phyloP scores from a whole-genome alignment of 768 basidiomycete genomes.

The Kwoniella europaea region DNA sequence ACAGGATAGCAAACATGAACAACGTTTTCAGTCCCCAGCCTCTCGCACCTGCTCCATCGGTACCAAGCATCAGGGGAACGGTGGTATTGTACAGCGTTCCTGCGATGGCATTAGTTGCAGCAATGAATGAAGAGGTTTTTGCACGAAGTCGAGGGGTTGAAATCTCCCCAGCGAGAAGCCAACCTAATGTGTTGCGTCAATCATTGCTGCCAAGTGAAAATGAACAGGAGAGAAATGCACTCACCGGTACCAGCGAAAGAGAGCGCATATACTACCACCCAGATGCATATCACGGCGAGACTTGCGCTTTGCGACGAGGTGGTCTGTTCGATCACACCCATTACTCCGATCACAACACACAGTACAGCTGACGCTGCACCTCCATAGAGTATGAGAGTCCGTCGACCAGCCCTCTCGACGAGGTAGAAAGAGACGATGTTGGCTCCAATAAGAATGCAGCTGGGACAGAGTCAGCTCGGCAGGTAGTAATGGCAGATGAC shows the following conservation, averaged over 20 bases:
- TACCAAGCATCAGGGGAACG: not conserved
- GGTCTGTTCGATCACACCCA: conserved; percentile 18
- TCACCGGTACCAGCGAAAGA: conserved; percentile 28
- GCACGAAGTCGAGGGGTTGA: conserved; percentile 32
- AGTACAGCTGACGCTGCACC: conserved; percentile 1
- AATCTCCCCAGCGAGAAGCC: conserved; percentile 35
- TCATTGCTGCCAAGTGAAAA: not conserved
- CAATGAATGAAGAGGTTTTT: conserved; percentile 33
- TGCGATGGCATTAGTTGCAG: conserved; percentile 21
- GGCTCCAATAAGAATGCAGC: conserved; percentile 26
- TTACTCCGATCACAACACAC: conserved; percentile 18
- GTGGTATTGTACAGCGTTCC: conserved; percentile 31
- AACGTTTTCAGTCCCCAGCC: conserved; percentile 35
- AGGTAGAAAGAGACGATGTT: conserved; percentile 32
- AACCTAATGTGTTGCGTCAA: conserved; percentile 12
- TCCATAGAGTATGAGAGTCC: conserved; percentile 26
- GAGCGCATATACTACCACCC: conserved; percentile 26
- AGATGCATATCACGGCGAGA: conserved; percentile 25
- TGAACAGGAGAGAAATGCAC: not conserved
- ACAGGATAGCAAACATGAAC: conserved; percentile 28
- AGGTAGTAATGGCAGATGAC: not conserved
- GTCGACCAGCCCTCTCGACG: conserved; percentile 31
- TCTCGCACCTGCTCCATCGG: conserved; percentile 4
- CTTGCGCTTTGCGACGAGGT: conserved; percentile 2
- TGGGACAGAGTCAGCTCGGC: not conserved